These are phyloP conservation scores for Amylocarpus encephaloides DNA, from an alignment of 2,329 filamentous ascomycete species.

Conservation along the genomic window DNA sequence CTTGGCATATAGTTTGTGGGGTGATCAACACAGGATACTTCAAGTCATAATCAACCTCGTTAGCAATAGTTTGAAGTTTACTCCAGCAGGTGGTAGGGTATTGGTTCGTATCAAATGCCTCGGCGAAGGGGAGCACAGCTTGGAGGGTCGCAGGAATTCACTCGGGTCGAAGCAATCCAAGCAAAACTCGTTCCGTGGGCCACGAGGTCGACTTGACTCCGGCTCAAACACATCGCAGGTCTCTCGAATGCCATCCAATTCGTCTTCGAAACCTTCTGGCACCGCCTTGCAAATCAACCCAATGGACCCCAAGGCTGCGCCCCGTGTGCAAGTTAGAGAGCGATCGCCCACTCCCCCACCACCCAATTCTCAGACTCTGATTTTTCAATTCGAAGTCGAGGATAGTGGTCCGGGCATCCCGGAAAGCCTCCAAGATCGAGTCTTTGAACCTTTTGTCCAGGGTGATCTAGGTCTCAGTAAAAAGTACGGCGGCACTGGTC, in stretches of 20 bases:
- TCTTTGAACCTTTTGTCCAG: constrained; percentile 93
- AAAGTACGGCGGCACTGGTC: constrained; percentile 81
- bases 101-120: constrained; percentile 69
- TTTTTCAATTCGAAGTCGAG: constrained; percentile 83
- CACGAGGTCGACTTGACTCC: constrained; percentile 23
- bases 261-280: constrained; percentile 33
- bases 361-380: constrained; percentile 54
- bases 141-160: constrained; percentile 25
- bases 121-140: constrained; percentile 41
- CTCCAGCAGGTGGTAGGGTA: constrained; percentile 68
- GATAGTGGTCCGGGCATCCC: constrained; percentile 86
- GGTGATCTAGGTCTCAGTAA: constrained; percentile 85
- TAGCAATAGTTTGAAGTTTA: constrained; percentile 89
- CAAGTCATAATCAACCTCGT: constrained; percentile 94
- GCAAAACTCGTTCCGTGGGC: constrained; percentile 19
- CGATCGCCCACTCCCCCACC: constrained; percentile 56
- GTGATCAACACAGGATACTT: constrained; percentile 84
- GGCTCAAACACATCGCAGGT: constrained; percentile 41
- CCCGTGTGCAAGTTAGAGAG: constrained; percentile 40
- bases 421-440: constrained; percentile 66
- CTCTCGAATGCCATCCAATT: constrained; percentile 35
- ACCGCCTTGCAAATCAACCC: constrained; percentile 59
- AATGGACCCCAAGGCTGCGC: constrained; percentile 38
- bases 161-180: constrained; percentile 24
- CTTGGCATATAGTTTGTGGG: constrained; percentile 54